Conservation (phyloP, 768 basidiomycete species). For the Lanmaoa pseudosensibilis region DNA sequence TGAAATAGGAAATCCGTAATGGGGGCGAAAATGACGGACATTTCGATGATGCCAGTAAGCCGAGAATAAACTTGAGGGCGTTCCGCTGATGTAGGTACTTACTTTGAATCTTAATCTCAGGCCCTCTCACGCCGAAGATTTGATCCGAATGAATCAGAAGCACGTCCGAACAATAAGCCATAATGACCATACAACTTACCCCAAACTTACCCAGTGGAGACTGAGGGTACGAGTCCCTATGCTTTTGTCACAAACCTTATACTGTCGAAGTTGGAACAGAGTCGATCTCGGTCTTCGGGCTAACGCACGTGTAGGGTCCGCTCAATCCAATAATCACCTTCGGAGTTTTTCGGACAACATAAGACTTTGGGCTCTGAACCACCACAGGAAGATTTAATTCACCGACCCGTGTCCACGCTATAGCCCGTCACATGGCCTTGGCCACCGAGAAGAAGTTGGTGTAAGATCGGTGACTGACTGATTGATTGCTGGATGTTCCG, state of each 20-base stretch:
- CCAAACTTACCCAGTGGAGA: not conserved
- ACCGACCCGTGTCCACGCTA: not conserved
- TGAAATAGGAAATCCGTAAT: constrained; percentile 8
- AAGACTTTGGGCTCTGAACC: not conserved
- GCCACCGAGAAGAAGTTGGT: not conserved
- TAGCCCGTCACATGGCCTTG: not conserved
- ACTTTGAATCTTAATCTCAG: constrained; percentile 1
- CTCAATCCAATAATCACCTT: not conserved
- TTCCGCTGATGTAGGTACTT: not conserved
- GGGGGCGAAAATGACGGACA: constrained; percentile 27
- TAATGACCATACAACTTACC: not conserved
- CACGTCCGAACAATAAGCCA: not conserved
- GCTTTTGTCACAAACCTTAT: not conserved
- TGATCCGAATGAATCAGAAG: constrained; percentile 1
- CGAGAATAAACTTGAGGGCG: not conserved
- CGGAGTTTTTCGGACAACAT: not conserved
- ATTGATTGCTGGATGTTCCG: not conserved
- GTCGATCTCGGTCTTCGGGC: not conserved
- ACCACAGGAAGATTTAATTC: not conserved
- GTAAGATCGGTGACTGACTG: not conserved
- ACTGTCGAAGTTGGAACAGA: not conserved
- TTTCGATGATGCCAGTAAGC: constrained; percentile 1
- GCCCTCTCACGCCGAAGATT: constrained; percentile 1
- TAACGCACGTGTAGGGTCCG: not conserved
- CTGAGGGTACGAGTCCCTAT: not conserved